phyloP scores from a whole-genome alignment of 768 basidiomycete species.

The Cantharellus anzutake region DNA sequence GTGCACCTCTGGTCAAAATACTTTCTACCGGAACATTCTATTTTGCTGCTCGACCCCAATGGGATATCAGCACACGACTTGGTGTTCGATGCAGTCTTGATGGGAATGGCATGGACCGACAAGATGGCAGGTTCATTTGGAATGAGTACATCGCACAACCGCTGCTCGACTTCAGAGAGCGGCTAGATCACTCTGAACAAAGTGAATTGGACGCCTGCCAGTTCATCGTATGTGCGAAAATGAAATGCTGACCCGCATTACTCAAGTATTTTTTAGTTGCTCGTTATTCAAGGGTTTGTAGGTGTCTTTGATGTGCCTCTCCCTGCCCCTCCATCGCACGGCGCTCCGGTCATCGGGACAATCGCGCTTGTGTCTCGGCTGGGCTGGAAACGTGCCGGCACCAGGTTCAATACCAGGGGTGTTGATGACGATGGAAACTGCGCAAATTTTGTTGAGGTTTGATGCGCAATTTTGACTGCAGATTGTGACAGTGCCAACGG shows the following conservation, averaged over 20 bases:
- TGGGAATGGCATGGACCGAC: slow-evolving; percentile 24
- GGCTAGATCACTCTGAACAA: slow-evolving; percentile 49
- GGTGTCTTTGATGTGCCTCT: slow-evolving; percentile 64
- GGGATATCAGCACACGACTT: slow-evolving; percentile 81
- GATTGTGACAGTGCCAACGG: not conserved
- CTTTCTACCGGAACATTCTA: slow-evolving; percentile 87
- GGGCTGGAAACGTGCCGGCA: slow-evolving; percentile 90
- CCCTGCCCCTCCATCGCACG: slow-evolving; percentile 54
- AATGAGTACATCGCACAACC: slow-evolving; percentile 81
- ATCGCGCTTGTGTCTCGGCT: slow-evolving; percentile 71
- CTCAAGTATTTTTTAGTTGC: slow-evolving; percentile 28
- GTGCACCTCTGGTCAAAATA: slow-evolving; percentile 74
- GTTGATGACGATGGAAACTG: slow-evolving; percentile 90
- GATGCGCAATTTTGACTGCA: slow-evolving; percentile 10
- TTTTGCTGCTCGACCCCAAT: slow-evolving; percentile 60
- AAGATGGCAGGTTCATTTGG: slow-evolving; percentile 85
- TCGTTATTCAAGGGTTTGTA: slow-evolving; percentile 88
- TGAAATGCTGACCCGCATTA: not conserved
- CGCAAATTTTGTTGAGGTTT: slow-evolving; percentile 90
- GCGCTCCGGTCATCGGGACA: slow-evolving; percentile 52
- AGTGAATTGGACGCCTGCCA: slow-evolving; percentile 64
- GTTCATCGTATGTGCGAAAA: slow-evolving; percentile 44
- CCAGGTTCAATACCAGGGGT: slow-evolving; percentile 90
- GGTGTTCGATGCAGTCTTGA: slow-evolving; percentile 39
- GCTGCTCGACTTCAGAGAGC: slow-evolving; percentile 70